Evolutionary conservation across 2,329 filamentous ascomycete species (phyloP).

Genomic region (Niveomyces coronatus): DNA sequence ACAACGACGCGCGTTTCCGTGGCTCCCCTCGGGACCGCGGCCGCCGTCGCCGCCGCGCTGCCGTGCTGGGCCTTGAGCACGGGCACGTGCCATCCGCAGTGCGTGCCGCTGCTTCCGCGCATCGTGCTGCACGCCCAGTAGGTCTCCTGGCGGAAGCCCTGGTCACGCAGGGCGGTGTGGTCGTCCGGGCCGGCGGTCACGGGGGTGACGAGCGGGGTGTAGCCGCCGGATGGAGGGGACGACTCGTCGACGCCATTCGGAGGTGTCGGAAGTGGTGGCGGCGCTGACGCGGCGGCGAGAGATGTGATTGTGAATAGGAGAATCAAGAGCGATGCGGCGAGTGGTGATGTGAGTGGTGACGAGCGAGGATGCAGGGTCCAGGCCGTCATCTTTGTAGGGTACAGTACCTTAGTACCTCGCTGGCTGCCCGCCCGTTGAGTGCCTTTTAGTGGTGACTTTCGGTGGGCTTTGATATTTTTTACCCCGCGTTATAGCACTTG

Average conservation of each 20-base stretch:
- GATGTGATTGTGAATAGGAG: too few species aligned
- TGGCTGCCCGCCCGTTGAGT: too few species aligned
- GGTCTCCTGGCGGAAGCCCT: slow-evolving; percentile 24
- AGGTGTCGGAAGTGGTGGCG: background rate
- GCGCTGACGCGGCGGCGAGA: too few species aligned
- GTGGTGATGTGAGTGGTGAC: too few species aligned
- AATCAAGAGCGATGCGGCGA: too few species aligned
- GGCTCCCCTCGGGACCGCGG: slow-evolving; percentile 5
- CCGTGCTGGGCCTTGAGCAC: slow-evolving; percentile 18
- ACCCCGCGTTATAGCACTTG: too few species aligned
- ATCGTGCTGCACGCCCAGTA: slow-evolving; percentile 26
- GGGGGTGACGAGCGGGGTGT: slow-evolving; percentile 22
- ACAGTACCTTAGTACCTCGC: too few species aligned
- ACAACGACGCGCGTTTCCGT: slow-evolving; percentile 16
- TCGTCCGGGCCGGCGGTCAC: slow-evolving; percentile 22
- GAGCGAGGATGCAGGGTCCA: too few species aligned
- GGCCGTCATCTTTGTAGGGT: too few species aligned
- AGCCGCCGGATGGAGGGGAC: slow-evolving; percentile 7
- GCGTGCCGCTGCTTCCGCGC: slow-evolving; percentile 17
- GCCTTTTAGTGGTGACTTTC: too few species aligned
- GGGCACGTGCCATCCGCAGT: slow-evolving; percentile 27
- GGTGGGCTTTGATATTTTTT: too few species aligned
- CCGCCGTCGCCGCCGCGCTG: background rate
- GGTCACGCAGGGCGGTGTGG: slow-evolving; percentile 18
- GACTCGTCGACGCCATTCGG: slow-evolving; percentile 2